phyloP scores from a whole-genome alignment of 352 stramenopile species.

The Blastocystis sp. region DNA sequence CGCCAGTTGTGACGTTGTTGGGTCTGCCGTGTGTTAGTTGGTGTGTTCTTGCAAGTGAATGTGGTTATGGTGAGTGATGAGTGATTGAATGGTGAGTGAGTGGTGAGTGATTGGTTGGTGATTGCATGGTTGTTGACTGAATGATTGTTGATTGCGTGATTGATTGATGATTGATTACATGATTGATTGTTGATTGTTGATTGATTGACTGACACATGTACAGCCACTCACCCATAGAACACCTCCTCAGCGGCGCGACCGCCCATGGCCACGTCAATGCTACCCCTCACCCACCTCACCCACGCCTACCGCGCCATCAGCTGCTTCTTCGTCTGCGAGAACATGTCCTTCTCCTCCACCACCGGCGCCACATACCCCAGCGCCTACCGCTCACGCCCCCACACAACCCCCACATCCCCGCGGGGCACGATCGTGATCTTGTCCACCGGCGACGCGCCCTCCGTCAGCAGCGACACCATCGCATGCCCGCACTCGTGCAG shows the following conservation, averaged over 20 bases:
- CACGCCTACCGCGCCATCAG: neutral
- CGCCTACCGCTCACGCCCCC: conserved; percentile 73
- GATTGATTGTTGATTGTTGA: no score
- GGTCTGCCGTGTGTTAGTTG: conserved; percentile 83
- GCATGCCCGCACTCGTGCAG: conserved; percentile 93
- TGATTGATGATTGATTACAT: no score
- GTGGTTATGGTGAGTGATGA: no score
- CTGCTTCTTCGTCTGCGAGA: conserved; percentile 25
- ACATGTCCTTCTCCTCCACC: conserved; percentile 19
- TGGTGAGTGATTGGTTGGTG: no score
- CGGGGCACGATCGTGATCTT: conserved; percentile 99
- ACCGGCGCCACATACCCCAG: conserved; percentile 19
- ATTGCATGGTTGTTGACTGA: no score
- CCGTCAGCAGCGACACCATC: conserved; percentile 88
- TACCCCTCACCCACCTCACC: neutral
- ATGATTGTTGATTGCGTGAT: no score
- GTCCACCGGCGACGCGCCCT: conserved; percentile 90
- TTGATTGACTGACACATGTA: neutral
- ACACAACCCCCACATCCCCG: conserved; percentile 72
- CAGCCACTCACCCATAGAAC: conserved; percentile 28
- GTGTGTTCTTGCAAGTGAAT: no score
- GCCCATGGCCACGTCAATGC: conserved; percentile 95
- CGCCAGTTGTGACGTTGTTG: conserved; percentile 92
- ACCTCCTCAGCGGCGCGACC: conserved; percentile 96
- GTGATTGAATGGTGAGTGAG: no score